Conservation (phyloP, 2,329 filamentous ascomycete genomes). For the Colletotrichum caudatum region DNA sequence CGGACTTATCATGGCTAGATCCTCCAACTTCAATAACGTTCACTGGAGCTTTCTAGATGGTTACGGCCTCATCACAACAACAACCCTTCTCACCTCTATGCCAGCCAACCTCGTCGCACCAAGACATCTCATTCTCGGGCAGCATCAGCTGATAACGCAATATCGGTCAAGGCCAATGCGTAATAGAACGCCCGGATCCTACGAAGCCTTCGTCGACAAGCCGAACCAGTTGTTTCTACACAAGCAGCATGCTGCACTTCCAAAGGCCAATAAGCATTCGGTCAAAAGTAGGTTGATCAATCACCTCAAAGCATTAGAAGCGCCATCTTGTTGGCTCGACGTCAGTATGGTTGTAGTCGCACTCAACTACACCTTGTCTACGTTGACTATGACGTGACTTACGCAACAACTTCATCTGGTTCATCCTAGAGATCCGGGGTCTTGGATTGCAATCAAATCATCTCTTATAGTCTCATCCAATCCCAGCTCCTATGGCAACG, state of each 20-base stretch:
- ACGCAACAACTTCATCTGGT: too few relatives aligned
- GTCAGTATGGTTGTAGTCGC: neutral
- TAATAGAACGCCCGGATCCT: neutral
- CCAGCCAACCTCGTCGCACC: neutral
- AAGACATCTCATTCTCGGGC: neutral
- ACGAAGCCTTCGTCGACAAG: neutral
- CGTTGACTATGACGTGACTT: neutral
- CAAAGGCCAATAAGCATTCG: neutral
- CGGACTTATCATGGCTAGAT: neutral
- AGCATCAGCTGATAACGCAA: neutral
- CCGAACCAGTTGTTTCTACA: neutral
- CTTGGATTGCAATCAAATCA: neutral
- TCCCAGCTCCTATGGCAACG: slow-evolving; percentile 8
- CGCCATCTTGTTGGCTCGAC: neutral
- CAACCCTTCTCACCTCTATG: neutral
- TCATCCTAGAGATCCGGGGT: neutral
- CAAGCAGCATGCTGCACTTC: neutral
- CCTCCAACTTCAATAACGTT: neutral
- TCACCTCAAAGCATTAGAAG: neutral
- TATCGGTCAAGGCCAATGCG: neutral
- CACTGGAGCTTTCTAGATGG: neutral
- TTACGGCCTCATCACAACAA: neutral
- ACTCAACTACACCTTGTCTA: neutral
- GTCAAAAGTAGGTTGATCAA: neutral
- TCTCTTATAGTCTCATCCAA: too few relatives aligned